A percentile compares a stretch with the other conserved stretches of the same genome.
These are phyloP conservation scores for Globisporangium solare DNA, from an alignment of 352 stramenopile species.

Conservation along the genomic window DNA sequence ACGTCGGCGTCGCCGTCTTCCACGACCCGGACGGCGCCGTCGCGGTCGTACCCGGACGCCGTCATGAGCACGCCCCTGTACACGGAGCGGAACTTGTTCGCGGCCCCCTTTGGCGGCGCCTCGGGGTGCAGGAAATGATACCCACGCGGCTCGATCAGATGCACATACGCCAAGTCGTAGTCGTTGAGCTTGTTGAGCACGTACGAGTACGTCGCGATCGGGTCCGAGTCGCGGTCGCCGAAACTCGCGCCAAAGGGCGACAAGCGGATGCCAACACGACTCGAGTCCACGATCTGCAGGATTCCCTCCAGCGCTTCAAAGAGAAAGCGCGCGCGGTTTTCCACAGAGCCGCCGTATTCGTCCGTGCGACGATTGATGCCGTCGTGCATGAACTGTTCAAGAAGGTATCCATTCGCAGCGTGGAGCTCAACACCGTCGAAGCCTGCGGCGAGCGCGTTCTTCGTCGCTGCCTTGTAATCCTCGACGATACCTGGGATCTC, in stretches of 20 bases:
- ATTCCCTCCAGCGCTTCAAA: no score
- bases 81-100: slow-evolving; percentile 23
- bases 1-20: slow-evolving; percentile 25
- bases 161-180: no score
- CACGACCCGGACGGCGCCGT: slow-evolving; percentile 23
- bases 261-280: no score
- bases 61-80: slow-evolving; percentile 43
- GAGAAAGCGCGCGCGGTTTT: slow-evolving; percentile 43
- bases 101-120: no score
- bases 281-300: no score
- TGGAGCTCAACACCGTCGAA: slow-evolving; percentile 87
- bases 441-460: slow-evolving; percentile 44
- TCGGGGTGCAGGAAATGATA: no score
- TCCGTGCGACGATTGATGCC: slow-evolving; percentile 53
- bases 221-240: slow-evolving; percentile 17
- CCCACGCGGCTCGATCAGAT: no score
- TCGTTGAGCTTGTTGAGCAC: slow-evolving; percentile 19
- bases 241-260: slow-evolving; percentile 17
- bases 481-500: slow-evolving; percentile 70
- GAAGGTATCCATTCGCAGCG: slow-evolving; percentile 82
- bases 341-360: slow-evolving; percentile 60
- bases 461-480: slow-evolving; percentile 50
- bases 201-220: slow-evolving; percentile 19
- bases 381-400: slow-evolving; percentile 80
- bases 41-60: slow-evolving; percentile 26